Evolutionary conservation across 2,329 filamentous ascomycete species (phyloP).

Genomic region (Paecilomyces dactylethromorphus): DNA sequence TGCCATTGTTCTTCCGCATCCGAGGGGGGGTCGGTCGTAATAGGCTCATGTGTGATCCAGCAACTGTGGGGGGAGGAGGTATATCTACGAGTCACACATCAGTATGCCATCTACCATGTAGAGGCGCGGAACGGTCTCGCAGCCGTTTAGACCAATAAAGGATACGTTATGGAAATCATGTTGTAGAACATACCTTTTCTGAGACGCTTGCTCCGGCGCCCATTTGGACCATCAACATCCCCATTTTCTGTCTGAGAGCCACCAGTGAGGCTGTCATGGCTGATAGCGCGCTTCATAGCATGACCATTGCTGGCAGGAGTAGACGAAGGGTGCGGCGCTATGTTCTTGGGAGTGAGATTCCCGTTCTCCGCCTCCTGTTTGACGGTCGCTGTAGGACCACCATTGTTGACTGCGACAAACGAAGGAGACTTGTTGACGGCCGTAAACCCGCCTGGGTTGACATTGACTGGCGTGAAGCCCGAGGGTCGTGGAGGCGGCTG

Average conservation of each 20-base stretch:
- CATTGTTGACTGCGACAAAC: conserved; percentile 37
- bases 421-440: conserved; percentile 49
- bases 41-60: conserved; percentile 93
- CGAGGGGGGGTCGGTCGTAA: conserved; percentile 71
- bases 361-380: conserved; percentile 50
- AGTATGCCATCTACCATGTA: background rate
- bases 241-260: conserved; percentile 36
- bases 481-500: conserved; percentile 35
- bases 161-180: background rate
- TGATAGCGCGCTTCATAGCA: conserved; percentile 70
- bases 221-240: conserved; percentile 58
- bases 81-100: conserved; percentile 29
- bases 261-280: conserved; percentile 44
- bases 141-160: background rate
- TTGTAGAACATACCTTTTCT: conserved; percentile 63
- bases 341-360: conserved; percentile 56
- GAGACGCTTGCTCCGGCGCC: conserved; percentile 82
- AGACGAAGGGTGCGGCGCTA: conserved; percentile 56
- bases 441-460: conserved; percentile 48
- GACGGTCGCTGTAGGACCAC: conserved; percentile 23
- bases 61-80: conserved; percentile 72
- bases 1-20: conserved; percentile 49
- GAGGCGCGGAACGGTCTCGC: background rate
- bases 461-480: conserved; percentile 70
- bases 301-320: conserved; percentile 48